Evolutionary conservation across 2,329 filamentous ascomycete genomes (phyloP).

Genomic region (Aspergillus sp.): DNA sequence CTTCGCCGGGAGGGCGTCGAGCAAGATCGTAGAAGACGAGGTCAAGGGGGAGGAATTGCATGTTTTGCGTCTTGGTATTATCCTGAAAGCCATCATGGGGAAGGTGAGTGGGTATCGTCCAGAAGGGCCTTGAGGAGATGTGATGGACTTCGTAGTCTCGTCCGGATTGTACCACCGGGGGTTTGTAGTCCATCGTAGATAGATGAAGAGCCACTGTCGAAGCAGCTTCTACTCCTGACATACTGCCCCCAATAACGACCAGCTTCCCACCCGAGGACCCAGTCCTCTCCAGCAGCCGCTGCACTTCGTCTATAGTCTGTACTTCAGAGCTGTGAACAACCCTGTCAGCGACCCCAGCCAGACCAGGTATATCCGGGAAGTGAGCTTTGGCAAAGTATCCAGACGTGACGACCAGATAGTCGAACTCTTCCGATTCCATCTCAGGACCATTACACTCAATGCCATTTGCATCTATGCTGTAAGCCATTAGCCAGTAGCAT

Average conservation of each 20-base stretch:
- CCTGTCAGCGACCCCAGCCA: slow-evolving; percentile 44
- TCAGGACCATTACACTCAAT: background rate
- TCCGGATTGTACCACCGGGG: slow-evolving; percentile 50
- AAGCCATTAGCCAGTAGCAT: background rate
- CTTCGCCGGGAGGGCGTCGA: slow-evolving; percentile 58
- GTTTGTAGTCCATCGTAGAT: slow-evolving; percentile 59
- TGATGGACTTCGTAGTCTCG: slow-evolving; percentile 59
- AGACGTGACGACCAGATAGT: slow-evolving; percentile 70
- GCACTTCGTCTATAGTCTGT: slow-evolving; percentile 50
- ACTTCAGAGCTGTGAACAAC: slow-evolving; percentile 70
- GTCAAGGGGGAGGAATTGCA: slow-evolving; percentile 71
- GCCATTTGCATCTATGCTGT: background rate
- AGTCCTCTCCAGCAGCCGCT: slow-evolving; percentile 9
- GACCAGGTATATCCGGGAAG: slow-evolving; percentile 49
- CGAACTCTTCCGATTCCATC: slow-evolving; percentile 53
- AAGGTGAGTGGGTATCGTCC: slow-evolving; percentile 64
- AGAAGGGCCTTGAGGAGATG: slow-evolving; percentile 68
- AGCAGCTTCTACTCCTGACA: slow-evolving; percentile 78
- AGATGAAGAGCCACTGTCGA: slow-evolving; percentile 71
- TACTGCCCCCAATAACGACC: slow-evolving; percentile 75
- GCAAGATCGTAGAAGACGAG: slow-evolving; percentile 70
- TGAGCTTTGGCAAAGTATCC: slow-evolving; percentile 72
- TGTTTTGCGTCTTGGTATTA: slow-evolving; percentile 4
- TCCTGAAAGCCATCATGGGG: slow-evolving; percentile 32
- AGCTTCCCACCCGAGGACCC: slow-evolving; percentile 58